Base-by-base conservation (phyloP, 2,329 filamentous ascomycete species). In the Metarhizium brunneum region DNA sequence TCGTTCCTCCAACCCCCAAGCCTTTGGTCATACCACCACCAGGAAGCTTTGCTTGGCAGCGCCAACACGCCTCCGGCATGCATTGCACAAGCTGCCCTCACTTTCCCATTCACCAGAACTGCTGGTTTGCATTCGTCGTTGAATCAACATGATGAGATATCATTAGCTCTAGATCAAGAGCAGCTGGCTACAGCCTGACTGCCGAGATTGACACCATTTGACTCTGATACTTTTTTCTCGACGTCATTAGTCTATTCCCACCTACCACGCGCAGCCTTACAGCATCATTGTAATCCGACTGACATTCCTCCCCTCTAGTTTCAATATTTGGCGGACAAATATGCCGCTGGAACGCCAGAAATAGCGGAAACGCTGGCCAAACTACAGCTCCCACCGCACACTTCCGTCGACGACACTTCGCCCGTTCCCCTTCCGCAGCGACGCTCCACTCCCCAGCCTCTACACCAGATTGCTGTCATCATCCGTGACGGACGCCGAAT, bases 161-260 rank as follows among this genome's bases (percentile, higher is more conserved):
- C 68, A 68, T 87, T 89, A 90, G 87, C 87, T 90, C 87, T 90
- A 90, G 87, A 90, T 88, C 86, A 86, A 78, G 80, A 89, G 84
- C 78, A 81, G 75, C 78, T 67, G 60, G 59, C 60, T 59, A 65
- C 71, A 78, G 75, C 59, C 57, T 58, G 61, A 63, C 62, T 71
- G 69, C 70, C 67, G 72, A 82, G 86, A 88, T 78, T 76, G 84
- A 87, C 71, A 82, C 68, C 61, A 71, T 63, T 69, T 74, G 45
- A 30, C 56, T 60, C 62, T 61, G 60, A 63, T 52, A 61, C 53
- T 65, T 54, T 65, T 60, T 54, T 49, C 48, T 54, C 56, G 29
- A 61, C 62, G 49, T 59, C 32, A 16, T 56, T 36, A 30, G 10
- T 49, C 45, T 53, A 56, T 56, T 11, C 43, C 40, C 56, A 29